A percentile compares a stretch with the other conserved stretches of the same genome.
Evolutionary conservation across 805 yeast genomes (phyloP).

Genomic region (Dipodascus albidus): DNA sequence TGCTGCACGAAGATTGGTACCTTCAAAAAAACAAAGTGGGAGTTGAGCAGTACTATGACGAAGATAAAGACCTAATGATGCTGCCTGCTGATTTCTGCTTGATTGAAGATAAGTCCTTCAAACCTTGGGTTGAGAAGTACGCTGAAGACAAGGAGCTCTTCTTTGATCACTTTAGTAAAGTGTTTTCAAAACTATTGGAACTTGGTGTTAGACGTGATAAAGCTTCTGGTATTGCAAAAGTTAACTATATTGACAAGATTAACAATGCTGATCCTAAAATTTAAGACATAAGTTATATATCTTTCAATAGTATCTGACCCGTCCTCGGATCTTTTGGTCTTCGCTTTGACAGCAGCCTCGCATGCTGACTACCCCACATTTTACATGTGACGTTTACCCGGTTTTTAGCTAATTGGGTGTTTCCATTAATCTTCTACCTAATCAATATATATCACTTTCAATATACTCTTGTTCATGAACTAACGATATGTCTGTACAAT

Average conservation of each 20-base stretch:
- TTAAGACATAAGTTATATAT: neutral
- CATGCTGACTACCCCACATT: constrained; percentile 8
- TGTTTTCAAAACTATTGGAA: constrained; percentile 62
- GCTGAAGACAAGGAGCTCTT: constrained; percentile 55
- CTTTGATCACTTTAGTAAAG: constrained; percentile 52
- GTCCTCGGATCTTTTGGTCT: neutral
- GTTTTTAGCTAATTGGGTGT: neutral
- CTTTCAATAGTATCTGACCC: no score
- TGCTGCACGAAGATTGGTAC: constrained; percentile 41
- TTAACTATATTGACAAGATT: constrained; percentile 19
- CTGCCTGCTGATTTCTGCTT: constrained; percentile 70
- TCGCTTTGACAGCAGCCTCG: constrained; percentile 1
- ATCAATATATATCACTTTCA: no score
- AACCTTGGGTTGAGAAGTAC: constrained; percentile 50
- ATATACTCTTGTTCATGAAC: neutral
- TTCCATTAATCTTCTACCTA: neutral
- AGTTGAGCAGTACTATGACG: constrained; percentile 29
- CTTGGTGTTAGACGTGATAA: constrained; percentile 59
- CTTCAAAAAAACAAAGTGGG: constrained; percentile 29
- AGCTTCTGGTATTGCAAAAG: constrained; percentile 26
- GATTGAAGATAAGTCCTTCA: constrained; percentile 47
- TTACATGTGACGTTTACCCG: constrained; percentile 8
- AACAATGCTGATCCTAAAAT: constrained; percentile 1
- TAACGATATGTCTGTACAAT: constrained; percentile 8
- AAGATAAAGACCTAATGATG: constrained; percentile 71